These are phyloP conservation scores for Entonaema liquescens DNA, from an alignment of 495 filamentous ascomycete species.

Conservation along the genomic window DNA sequence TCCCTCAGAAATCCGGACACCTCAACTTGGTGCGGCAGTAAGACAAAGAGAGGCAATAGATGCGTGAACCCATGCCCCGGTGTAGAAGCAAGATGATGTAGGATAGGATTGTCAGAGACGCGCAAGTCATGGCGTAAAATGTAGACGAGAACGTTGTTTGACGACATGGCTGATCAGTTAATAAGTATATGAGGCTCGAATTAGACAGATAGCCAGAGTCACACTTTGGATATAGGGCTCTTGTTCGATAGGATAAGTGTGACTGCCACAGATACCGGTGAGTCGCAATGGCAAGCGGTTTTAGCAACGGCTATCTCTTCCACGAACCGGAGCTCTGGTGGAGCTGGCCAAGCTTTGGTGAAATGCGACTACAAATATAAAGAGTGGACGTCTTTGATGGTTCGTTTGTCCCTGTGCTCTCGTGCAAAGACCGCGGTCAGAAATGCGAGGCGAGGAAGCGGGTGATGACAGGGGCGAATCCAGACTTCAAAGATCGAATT, in stretches of 20 bases:
- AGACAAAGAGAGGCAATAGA: conserved; percentile 71
- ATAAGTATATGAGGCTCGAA: background rate
- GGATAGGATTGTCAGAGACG: conserved; percentile 71
- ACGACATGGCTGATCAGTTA: conserved; percentile 42
- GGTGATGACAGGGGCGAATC: conserved; percentile 9
- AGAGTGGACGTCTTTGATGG: conserved; percentile 35
- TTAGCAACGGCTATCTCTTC: background rate
- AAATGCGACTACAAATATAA: conserved; percentile 21
- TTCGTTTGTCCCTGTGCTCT: conserved; percentile 6
- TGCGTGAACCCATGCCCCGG: conserved; percentile 66
- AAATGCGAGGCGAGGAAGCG: conserved; percentile 8
- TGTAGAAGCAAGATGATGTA: conserved; percentile 60
- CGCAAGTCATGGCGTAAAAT: conserved; percentile 73
- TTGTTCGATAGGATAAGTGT: conserved; percentile 3
- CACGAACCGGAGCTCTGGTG: conserved; percentile 16
- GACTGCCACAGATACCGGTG: background rate
- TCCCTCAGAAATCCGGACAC: conserved; percentile 70
- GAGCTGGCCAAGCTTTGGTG: conserved; percentile 21
- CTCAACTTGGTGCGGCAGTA: conserved; percentile 71
- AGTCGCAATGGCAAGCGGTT: conserved; percentile 4
- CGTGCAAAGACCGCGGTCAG: conserved; percentile 24
- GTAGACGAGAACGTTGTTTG: conserved; percentile 63
- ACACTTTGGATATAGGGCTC: background rate
- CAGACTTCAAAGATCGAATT: conserved; percentile 13
- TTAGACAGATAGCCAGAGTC: background rate